Evolutionary conservation across 75 land plant species (phyloP).

Genomic region (Gnetum montanum): DNA sequence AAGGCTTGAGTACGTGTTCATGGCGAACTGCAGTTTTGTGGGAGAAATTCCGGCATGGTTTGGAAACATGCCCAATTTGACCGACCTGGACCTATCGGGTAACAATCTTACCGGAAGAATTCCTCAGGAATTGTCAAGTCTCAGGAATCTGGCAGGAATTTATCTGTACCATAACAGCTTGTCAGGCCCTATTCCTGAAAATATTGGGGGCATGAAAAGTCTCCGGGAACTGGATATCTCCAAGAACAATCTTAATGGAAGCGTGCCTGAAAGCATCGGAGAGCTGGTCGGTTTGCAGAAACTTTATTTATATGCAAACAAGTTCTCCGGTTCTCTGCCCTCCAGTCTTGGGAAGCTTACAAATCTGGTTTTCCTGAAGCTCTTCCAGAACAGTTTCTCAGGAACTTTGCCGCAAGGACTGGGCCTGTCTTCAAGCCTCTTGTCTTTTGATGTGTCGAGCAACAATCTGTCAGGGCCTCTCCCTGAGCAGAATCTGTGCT

Average conservation of each 20-base stretch:
- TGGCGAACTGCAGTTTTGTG: slow-evolving; percentile 21
- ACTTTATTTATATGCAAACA: slow-evolving; percentile 15
- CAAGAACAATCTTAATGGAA: slow-evolving; percentile 13
- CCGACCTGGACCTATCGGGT: neutral
- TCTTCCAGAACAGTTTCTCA: slow-evolving; percentile 20
- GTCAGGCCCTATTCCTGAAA: slow-evolving; percentile 19
- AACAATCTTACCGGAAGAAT: slow-evolving; percentile 8
- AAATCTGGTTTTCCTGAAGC: slow-evolving; percentile 10
- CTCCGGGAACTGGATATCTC: slow-evolving; percentile 12
- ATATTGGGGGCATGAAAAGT: slow-evolving; percentile 10
- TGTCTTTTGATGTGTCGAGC: slow-evolving; percentile 23
- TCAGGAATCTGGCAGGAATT: slow-evolving; percentile 5
- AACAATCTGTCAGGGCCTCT: slow-evolving; percentile 35
- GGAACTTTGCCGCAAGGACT: slow-evolving; percentile 29
- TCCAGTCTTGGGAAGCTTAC: slow-evolving; percentile 17
- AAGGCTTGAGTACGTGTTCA: slow-evolving; percentile 33
- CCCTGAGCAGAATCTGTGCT: slow-evolving; percentile 34
- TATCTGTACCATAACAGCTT: slow-evolving; percentile 9
- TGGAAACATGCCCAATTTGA: slow-evolving; percentile 6
- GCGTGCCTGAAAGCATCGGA: slow-evolving; percentile 29
- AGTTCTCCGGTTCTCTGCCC: slow-evolving; percentile 34
- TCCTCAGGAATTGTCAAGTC: neutral
- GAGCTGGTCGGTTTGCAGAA: slow-evolving; percentile 12
- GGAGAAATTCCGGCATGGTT: slow-evolving; percentile 55
- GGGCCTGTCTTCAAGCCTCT: slow-evolving; percentile 13